Evolutionary conservation across 768 basidiomycete species (phyloP).

Genomic region (Termitomyces sp.): DNA sequence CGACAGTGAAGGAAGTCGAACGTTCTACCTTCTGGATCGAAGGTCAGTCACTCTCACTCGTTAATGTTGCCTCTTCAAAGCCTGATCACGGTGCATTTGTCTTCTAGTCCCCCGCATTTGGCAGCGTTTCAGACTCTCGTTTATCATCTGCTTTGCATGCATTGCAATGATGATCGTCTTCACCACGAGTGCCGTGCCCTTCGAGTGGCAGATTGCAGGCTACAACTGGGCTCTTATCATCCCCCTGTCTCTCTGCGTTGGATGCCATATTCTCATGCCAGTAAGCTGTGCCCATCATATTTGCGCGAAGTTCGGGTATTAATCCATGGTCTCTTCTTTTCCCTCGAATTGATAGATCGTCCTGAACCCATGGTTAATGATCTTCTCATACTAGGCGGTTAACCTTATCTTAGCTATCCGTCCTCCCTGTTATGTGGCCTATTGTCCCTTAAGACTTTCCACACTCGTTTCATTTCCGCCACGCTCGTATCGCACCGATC

Average conservation of each 20-base stretch:
- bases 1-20: conserved; percentile 76
- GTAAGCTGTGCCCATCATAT: conserved; percentile 32
- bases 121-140: conserved; percentile 72
- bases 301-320: background rate
- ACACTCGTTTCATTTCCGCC: background rate
- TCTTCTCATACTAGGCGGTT: conserved; percentile 53
- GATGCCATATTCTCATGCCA: conserved; percentile 68
- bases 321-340: background rate
- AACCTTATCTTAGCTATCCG: background rate
- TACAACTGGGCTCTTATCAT: conserved; percentile 68
- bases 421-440: background rate
- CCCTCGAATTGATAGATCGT: conserved; percentile 43
- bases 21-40: conserved; percentile 88
- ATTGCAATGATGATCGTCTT: conserved; percentile 63
- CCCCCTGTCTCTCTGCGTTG: conserved; percentile 64
- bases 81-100: conserved; percentile 1
- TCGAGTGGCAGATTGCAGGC: conserved; percentile 62
- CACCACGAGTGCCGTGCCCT: conserved; percentile 48
- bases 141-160: conserved; percentile 54
- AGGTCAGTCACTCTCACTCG: conserved; percentile 23
- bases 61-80: background rate
- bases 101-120: conserved; percentile 68
- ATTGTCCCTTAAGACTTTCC: background rate
- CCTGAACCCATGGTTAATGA: conserved; percentile 84
- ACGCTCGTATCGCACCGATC: background rate